Conservation (phyloP, 2,329 filamentous ascomycete species). For the Truncatella angustata region DNA sequence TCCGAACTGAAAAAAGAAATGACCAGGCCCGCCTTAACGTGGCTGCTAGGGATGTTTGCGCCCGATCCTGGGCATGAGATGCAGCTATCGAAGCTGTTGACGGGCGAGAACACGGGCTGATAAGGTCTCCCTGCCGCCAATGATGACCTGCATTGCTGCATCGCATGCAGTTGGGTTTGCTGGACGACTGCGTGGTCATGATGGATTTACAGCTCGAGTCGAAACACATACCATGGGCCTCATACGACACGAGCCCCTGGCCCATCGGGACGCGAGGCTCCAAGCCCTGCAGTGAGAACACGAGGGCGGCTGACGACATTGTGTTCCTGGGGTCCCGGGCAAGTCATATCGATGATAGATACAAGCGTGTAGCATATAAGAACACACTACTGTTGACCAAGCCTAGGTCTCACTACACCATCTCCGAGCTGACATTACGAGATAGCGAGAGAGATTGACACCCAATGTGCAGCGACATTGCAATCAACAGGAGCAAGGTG, state of each 20-base stretch:
- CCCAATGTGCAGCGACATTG: too few species aligned
- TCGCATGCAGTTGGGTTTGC: not conserved
- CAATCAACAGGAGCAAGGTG: too few species aligned
- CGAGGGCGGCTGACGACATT: slow-evolving; percentile 1
- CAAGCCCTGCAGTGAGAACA: slow-evolving; percentile 6
- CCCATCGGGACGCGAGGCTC: not conserved
- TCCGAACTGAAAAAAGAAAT: slow-evolving; percentile 2
- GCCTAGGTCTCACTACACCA: not conserved
- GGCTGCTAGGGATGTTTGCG: slow-evolving; percentile 3
- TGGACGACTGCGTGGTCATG: not conserved
- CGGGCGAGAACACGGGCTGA: not conserved
- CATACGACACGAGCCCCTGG: not conserved
- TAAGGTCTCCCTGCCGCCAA: not conserved
- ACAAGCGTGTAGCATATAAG: not conserved
- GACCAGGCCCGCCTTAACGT: not conserved
- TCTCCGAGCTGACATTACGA: not conserved
- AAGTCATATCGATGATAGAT: not conserved
- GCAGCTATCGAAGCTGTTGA: too few species aligned
- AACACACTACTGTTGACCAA: not conserved
- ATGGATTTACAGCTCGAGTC: slow-evolving; percentile 5
- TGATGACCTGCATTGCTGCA: slow-evolving; percentile 2
- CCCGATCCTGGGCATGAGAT: too few species aligned
- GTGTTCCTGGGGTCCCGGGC: not conserved
- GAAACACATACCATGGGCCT: not conserved
- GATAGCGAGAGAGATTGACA: too few species aligned